Percentiles rank a stretch among this genome's conserved stretches.
Evolutionary conservation across 169 alveolate genomes (phyloP).

Genomic region (Cryptosporidium ryanae): DNA sequence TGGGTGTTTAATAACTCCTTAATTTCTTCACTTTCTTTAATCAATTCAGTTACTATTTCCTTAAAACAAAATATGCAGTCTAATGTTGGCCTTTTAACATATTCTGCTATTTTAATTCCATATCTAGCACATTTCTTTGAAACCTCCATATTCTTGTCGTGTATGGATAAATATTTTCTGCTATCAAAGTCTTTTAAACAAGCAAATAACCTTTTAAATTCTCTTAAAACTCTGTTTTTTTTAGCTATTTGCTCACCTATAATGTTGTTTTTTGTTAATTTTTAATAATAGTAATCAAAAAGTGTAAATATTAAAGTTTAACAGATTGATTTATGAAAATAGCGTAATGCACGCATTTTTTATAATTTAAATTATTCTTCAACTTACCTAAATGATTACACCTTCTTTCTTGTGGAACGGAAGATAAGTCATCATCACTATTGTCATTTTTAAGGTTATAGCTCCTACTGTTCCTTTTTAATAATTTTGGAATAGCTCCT

Average conservation of each 20-base stretch:
- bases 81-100: not conserved
- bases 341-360: too few relatives aligned
- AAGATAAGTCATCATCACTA: too few relatives aligned
- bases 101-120: constrained; percentile 23
- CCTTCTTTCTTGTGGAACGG: too few relatives aligned
- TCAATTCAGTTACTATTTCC: constrained; percentile 10
- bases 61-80: constrained; percentile 31
- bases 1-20: not conserved
- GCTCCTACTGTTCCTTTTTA: not conserved
- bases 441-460: not conserved
- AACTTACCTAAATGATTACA: too few relatives aligned
- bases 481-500: not conserved
- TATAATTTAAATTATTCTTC: too few relatives aligned
- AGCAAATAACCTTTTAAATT: not conserved
- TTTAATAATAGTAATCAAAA: too few relatives aligned
- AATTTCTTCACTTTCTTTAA: not conserved
- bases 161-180: not conserved
- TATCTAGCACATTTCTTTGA: constrained; percentile 11
- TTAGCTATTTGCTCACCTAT: constrained; percentile 17
- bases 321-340: too few relatives aligned
- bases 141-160: not conserved
- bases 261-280: not conserved
- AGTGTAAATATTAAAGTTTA: too few relatives aligned
- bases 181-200: not conserved
- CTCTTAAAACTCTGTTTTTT: not conserved